These are phyloP conservation scores for Claviceps pusilla DNA, from an alignment of 2,329 filamentous ascomycete genomes.

Conservation along the genomic window DNA sequence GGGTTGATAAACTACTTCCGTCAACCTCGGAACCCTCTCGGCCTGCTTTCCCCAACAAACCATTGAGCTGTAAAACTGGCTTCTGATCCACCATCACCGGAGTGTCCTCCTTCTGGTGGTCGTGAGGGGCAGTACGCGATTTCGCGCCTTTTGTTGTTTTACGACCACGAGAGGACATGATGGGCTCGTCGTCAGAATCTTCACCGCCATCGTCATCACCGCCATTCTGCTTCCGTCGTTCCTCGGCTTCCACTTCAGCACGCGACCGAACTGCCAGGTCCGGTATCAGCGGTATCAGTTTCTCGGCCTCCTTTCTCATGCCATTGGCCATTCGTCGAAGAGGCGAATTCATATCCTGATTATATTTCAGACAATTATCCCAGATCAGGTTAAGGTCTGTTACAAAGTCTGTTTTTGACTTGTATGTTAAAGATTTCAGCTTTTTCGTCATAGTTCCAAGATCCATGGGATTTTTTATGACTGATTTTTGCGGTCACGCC, in stretches of 20 bases:
- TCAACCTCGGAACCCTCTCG: slow-evolving; percentile 70
- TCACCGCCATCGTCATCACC: slow-evolving; percentile 70
- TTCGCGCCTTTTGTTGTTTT: slow-evolving; percentile 72
- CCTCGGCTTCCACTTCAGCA: slow-evolving; percentile 83
- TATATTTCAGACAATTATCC: slow-evolving; percentile 93
- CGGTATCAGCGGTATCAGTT: slow-evolving; percentile 85
- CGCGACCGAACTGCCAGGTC: slow-evolving; percentile 82
- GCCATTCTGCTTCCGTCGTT: slow-evolving; percentile 72
- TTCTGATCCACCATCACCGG: slow-evolving; percentile 57
- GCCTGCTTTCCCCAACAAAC: slow-evolving; percentile 40
- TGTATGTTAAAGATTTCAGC: slow-evolving; percentile 64
- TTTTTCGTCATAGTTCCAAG: slow-evolving; percentile 98
- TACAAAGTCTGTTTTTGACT: slow-evolving; percentile 88
- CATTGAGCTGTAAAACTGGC: slow-evolving; percentile 53
- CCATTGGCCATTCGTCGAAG: slow-evolving; percentile 84
- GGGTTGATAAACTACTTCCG: slow-evolving; percentile 72
- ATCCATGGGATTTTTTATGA: slow-evolving; percentile 96
- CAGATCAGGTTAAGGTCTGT: slow-evolving; percentile 88
- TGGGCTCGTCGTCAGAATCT: slow-evolving; percentile 92
- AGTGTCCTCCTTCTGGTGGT: slow-evolving; percentile 63
- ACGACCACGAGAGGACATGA: slow-evolving; percentile 90
- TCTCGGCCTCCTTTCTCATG: slow-evolving; percentile 96
- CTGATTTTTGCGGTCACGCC: slow-evolving; percentile 25
- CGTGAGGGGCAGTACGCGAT: slow-evolving; percentile 57
- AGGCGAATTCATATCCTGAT: slow-evolving; percentile 75